These are phyloP conservation scores for Spirogloea muscicola DNA, from an alignment of 139 green algal genomes.

Conservation along the genomic window DNA sequence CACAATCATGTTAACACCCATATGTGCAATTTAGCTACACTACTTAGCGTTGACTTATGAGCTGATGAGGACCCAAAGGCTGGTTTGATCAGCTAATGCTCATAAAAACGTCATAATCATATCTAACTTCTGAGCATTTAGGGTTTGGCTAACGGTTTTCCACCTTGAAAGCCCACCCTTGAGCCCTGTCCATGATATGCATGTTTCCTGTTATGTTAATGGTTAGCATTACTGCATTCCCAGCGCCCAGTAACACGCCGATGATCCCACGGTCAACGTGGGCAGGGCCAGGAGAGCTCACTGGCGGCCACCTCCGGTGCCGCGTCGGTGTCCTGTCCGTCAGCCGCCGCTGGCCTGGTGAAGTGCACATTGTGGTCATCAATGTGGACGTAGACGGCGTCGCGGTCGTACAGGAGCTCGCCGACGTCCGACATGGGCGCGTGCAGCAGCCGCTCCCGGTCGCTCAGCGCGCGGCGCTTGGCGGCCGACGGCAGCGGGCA, in stretches of 20 bases:
- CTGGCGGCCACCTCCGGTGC: not conserved
- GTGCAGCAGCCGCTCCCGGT: slow-evolving; percentile 87
- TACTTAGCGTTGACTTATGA: not conserved
- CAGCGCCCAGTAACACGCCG: too few species aligned
- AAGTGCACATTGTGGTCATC: slow-evolving; percentile 86
- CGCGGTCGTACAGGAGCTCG: slow-evolving; percentile 92
- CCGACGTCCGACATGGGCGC: slow-evolving; percentile 95
- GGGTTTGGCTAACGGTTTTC: too few species aligned
- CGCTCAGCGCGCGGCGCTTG: slow-evolving; percentile 62
- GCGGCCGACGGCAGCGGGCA: slow-evolving; percentile 82
- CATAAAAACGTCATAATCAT: too few species aligned
- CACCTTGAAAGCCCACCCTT: not conserved
- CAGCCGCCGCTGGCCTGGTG: slow-evolving; percentile 18
- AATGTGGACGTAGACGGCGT: slow-evolving; percentile 97
- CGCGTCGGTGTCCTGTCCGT: not conserved
- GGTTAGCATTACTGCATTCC: not conserved
- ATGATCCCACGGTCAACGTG: too few species aligned
- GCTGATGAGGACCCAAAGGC: not conserved
- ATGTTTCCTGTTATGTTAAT: slow-evolving; percentile 3
- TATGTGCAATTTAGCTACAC: too few species aligned
- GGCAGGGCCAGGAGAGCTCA: too few species aligned
- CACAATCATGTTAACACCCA: not conserved
- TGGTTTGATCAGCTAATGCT: not conserved
- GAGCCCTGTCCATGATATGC: slow-evolving; percentile 54
- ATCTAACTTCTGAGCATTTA: too few species aligned